These are phyloP conservation scores for Oryza punctata DNA, from an alignment of 176 grass and related monocot species.

Conservation along the genomic window DNA sequence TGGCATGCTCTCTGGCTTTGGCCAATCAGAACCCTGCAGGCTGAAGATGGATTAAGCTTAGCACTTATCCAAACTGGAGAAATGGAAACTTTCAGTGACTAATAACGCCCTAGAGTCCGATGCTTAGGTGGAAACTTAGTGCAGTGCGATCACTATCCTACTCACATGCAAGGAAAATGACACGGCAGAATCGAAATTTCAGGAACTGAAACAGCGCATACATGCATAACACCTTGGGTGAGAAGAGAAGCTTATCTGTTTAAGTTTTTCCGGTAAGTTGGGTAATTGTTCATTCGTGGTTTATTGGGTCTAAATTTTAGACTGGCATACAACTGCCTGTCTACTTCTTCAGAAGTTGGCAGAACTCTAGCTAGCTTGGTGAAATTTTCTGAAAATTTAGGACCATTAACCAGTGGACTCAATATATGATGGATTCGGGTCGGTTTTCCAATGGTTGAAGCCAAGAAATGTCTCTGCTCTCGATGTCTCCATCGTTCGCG, in stretches of 20 bases:
- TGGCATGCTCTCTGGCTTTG: background rate
- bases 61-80: slow-evolving; percentile 5
- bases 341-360: background rate
- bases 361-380: background rate
- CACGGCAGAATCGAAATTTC: slow-evolving; percentile 3
- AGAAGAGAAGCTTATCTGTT: background rate
- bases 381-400: background rate
- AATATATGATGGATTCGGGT: background rate
- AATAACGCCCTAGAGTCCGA: background rate
- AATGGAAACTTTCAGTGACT: background rate
- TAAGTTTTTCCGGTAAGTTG: background rate
- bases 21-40: slow-evolving; percentile 2
- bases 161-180: slow-evolving; percentile 17
- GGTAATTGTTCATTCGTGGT: background rate
- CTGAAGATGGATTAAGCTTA: background rate
- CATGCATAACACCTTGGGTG: background rate
- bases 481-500: slow-evolving; percentile 14
- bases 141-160: background rate
- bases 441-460: background rate
- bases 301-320: background rate
- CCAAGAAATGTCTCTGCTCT: background rate
- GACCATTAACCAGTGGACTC: background rate
- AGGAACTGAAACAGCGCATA: slow-evolving; percentile 6
- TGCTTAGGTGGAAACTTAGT: background rate
- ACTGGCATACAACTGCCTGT: background rate